Conservation (phyloP, 441 rosid species). For the Gossypium davidsonii region DNA sequence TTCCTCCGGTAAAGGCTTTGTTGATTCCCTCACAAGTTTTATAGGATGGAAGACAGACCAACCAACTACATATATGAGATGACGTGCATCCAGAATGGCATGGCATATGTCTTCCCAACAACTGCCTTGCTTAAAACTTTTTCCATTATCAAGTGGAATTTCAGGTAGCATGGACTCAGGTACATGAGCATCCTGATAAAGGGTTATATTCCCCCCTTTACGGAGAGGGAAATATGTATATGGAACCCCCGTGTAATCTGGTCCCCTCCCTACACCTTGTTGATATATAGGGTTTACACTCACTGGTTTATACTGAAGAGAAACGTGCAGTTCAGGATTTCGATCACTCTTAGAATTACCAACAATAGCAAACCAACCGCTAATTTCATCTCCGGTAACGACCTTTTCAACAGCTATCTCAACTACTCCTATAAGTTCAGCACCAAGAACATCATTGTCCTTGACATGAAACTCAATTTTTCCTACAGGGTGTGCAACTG, state of each 20-base stretch:
- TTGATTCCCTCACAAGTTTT: conserved; percentile 61
- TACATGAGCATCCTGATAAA: conserved; percentile 82
- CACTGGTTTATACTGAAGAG: conserved; percentile 48
- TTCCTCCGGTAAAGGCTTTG: conserved; percentile 41
- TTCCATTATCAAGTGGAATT: conserved; percentile 56
- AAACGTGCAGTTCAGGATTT: conserved; percentile 49
- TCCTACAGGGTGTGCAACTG: conserved; percentile 56
- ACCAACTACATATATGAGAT: conserved; percentile 60
- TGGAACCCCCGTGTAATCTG: conserved; percentile 55
- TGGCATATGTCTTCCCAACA: conserved; percentile 86
- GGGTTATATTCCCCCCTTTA: conserved; percentile 53
- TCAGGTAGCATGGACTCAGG: conserved; percentile 48
- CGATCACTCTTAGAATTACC: conserved; percentile 25
- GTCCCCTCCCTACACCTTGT: conserved; percentile 60
- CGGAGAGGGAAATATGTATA: conserved; percentile 65
- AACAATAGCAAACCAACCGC: conserved; percentile 37
- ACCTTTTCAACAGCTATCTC: conserved; percentile 46
- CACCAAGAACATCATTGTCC: conserved; percentile 80
- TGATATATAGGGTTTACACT: conserved; percentile 35
- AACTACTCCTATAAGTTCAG: conserved; percentile 62
- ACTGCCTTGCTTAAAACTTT: conserved; percentile 41
- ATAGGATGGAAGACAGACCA: conserved; percentile 70
- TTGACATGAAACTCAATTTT: conserved; percentile 68
- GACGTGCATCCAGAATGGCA: conserved; percentile 66
- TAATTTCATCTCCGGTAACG: conserved; percentile 34